These are phyloP conservation scores for Dactylis glomerata DNA, from an alignment of 176 grass and related monocot species.

Conservation along the genomic window DNA sequence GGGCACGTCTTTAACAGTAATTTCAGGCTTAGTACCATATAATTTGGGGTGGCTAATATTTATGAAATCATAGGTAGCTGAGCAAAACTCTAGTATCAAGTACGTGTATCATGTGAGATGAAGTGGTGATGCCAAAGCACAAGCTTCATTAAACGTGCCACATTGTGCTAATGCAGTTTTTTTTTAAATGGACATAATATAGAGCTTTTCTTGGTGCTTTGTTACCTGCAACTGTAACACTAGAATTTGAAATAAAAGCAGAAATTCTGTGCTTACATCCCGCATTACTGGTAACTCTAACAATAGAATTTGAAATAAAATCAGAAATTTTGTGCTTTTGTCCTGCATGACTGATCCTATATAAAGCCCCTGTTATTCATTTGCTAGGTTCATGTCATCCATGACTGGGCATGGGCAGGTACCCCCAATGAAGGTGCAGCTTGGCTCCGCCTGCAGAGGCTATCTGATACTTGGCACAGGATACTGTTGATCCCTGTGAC, in stretches of 20 bases:
- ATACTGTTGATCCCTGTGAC: constrained; percentile 93
- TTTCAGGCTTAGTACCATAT: not conserved
- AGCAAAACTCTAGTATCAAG: not conserved
- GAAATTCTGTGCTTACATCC: constrained; percentile 4
- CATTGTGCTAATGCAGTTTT: not conserved
- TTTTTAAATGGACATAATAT: not conserved
- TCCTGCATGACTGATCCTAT: constrained; percentile 46
- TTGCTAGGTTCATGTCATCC: constrained; percentile 90
- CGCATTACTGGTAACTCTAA: not conserved
- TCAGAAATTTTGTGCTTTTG: not conserved
- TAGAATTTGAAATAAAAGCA: constrained; percentile 8
- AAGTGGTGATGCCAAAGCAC: not conserved
- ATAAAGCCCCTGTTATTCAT: constrained; percentile 22
- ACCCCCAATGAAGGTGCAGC: constrained; percentile 92
- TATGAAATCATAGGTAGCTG: not conserved
- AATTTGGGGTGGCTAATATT: not conserved
- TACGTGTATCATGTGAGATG: not conserved
- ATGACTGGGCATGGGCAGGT: constrained; percentile 98
- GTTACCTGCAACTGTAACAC: not conserved
- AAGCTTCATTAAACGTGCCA: not conserved
- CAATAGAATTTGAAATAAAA: constrained; percentile 7
- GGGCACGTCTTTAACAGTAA: not conserved
- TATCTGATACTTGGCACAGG: constrained; percentile 93
- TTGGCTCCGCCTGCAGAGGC: constrained; percentile 87
- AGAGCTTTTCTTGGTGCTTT: not conserved